These are phyloP conservation scores for Auricularia heimuer DNA, from an alignment of 768 basidiomycete species.

Conservation along the genomic window DNA sequence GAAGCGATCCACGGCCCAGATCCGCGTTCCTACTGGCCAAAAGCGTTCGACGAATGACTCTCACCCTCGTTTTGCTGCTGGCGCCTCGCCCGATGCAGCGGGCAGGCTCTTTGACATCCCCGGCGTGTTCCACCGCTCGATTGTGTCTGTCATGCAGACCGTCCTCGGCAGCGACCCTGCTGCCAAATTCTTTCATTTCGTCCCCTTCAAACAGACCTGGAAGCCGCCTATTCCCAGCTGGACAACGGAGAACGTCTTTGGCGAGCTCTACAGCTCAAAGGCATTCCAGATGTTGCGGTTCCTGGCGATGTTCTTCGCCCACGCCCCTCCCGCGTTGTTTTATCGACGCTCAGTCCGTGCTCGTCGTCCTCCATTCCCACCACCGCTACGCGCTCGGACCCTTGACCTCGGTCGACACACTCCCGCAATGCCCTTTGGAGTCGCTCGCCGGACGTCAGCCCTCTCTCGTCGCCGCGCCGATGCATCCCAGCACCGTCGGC, in stretches of 20 bases:
- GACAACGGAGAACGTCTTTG: conserved; percentile 13
- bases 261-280: conserved; percentile 17
- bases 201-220: conserved; percentile 21
- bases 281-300: conserved; percentile 15
- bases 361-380: no score
- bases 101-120: background rate
- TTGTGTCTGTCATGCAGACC: background rate
- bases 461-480: no score
- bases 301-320: no score
- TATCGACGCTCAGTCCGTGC: no score
- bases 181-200: conserved; percentile 16
- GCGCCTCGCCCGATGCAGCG: background rate
- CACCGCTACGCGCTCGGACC: no score
- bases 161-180: background rate
- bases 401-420: no score
- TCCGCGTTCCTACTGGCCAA: conserved; percentile 17
- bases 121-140: background rate
- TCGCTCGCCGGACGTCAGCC: no score
- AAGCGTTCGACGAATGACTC: background rate
- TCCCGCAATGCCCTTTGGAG: no score
- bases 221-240: conserved; percentile 7
- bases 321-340: no score
- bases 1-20: conserved; percentile 13
- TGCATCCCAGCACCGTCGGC: no score
- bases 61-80: background rate